phyloP scores from a whole-genome alignment of 2,329 filamentous ascomycete species.

The Phaeosphaeriaceae sp. region DNA sequence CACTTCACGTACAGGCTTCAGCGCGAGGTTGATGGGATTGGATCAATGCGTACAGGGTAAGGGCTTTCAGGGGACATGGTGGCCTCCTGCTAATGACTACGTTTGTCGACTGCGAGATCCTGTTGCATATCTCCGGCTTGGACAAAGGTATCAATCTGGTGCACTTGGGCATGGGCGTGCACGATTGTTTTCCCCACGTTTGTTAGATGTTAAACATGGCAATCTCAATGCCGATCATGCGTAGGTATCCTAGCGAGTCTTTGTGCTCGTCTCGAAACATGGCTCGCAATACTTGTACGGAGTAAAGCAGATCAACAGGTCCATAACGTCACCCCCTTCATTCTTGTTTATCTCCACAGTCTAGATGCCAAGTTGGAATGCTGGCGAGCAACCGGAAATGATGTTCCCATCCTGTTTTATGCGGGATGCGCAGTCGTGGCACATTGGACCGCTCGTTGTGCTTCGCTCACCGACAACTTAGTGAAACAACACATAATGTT shows the following conservation, averaged over 20 bases:
- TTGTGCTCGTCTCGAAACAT: conserved; percentile 17
- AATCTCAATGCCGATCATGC: conserved; percentile 22
- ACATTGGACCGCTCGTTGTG: conserved; percentile 5
- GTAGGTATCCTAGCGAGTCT: conserved; percentile 21
- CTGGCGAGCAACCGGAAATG: conserved; percentile 1
- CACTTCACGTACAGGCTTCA: conserved; percentile 13
- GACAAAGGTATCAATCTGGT: no score
- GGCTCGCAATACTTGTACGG: conserved; percentile 7
- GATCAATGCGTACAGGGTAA: background rate
- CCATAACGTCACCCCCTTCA: background rate
- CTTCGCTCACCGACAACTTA: conserved; percentile 13
- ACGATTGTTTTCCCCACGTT: conserved; percentile 21
- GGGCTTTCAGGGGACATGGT: no score
- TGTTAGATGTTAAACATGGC: conserved; percentile 15
- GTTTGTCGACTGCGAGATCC: background rate
- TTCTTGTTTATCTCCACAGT: no score
- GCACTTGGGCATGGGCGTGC: conserved; percentile 13
- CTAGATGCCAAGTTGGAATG: background rate
- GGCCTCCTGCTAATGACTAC: no score
- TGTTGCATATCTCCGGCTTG: background rate
- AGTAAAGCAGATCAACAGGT: background rate
- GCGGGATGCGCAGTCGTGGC: conserved; percentile 1
- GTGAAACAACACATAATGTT: conserved; percentile 16
- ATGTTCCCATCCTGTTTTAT: conserved; percentile 2
- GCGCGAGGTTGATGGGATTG: conserved; percentile 14